phyloP scores from a whole-genome alignment of 176 grass and related monocot species.

The Ananas comosus region DNA sequence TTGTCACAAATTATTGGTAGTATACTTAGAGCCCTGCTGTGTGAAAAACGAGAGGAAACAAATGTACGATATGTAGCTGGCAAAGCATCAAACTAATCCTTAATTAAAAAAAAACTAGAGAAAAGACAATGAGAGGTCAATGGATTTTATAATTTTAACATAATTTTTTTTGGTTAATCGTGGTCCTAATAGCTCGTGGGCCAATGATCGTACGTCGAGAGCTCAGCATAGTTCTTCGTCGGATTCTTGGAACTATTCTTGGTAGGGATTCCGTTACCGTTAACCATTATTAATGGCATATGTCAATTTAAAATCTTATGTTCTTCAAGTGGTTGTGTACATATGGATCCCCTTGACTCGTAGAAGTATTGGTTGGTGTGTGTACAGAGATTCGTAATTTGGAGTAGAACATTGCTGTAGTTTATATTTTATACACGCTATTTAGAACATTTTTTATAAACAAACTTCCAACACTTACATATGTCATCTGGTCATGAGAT shows the following conservation, averaged over 20 bases:
- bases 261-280: neutral
- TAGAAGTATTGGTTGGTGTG: too few species aligned
- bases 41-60: neutral
- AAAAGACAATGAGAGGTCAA: neutral
- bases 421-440: too few species aligned
- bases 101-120: neutral
- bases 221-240: neutral
- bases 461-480: too few species aligned
- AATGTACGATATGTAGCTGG: neutral
- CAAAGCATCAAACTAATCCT: neutral
- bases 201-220: neutral
- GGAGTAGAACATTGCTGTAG: too few species aligned
- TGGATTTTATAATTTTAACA: neutral
- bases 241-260: neutral
- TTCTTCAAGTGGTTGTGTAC: neutral
- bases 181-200: too few species aligned
- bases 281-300: slow-evolving; percentile 1
- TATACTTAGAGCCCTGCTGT: neutral
- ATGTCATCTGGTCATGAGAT: too few species aligned
- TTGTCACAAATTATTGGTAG: neutral
- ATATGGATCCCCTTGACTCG: too few species aligned
- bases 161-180: neutral
- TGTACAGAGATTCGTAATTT: too few species aligned
- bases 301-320: neutral
- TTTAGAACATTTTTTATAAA: too few species aligned